These are phyloP conservation scores for Cercospora sojina DNA, from an alignment of 2,329 filamentous ascomycete species.

Conservation along the genomic window DNA sequence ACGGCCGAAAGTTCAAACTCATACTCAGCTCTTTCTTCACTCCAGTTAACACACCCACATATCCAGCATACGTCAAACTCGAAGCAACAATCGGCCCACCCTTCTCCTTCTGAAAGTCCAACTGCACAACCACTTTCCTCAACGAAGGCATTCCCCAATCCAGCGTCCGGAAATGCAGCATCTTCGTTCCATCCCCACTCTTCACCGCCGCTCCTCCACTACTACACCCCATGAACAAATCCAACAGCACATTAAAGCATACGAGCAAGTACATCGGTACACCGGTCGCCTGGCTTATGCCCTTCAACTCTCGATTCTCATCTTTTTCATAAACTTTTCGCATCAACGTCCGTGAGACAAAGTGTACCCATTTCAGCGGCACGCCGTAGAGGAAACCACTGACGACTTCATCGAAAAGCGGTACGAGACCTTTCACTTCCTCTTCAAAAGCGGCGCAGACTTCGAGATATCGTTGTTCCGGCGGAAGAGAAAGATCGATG, in stretches of 20 bases:
- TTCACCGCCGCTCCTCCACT: slow-evolving; percentile 51
- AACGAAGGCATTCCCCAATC: slow-evolving; percentile 50
- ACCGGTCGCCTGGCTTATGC: slow-evolving; percentile 53
- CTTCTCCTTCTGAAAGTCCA: slow-evolving; percentile 41
- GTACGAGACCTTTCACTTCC: slow-evolving; percentile 46
- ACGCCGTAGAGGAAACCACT: slow-evolving; percentile 36
- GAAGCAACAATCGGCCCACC: slow-evolving; percentile 46
- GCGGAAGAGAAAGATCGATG: slow-evolving; percentile 57
- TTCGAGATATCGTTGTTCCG: slow-evolving; percentile 52
- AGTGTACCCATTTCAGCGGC: slow-evolving; percentile 33
- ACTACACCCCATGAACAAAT: slow-evolving; percentile 65
- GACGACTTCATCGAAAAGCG: slow-evolving; percentile 55
- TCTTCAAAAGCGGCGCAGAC: slow-evolving; percentile 50
- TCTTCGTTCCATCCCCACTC: slow-evolving; percentile 34
- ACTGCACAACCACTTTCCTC: slow-evolving; percentile 43
- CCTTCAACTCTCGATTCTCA: slow-evolving; percentile 61
- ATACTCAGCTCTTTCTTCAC: slow-evolving; percentile 49
- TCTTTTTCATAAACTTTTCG: slow-evolving; percentile 54
- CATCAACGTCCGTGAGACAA: slow-evolving; percentile 50
- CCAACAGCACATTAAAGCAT: slow-evolving; percentile 62
- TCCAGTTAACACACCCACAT: slow-evolving; percentile 54
- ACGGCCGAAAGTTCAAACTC: slow-evolving; percentile 53
- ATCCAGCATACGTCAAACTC: slow-evolving; percentile 53
- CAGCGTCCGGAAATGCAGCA: slow-evolving; percentile 57
- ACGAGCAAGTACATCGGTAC: slow-evolving; percentile 61